A percentile compares a stretch with the other conserved stretches of the same genome.
Conservation (phyloP, 768 basidiomycete species). For the Suillus occidentalis region DNA sequence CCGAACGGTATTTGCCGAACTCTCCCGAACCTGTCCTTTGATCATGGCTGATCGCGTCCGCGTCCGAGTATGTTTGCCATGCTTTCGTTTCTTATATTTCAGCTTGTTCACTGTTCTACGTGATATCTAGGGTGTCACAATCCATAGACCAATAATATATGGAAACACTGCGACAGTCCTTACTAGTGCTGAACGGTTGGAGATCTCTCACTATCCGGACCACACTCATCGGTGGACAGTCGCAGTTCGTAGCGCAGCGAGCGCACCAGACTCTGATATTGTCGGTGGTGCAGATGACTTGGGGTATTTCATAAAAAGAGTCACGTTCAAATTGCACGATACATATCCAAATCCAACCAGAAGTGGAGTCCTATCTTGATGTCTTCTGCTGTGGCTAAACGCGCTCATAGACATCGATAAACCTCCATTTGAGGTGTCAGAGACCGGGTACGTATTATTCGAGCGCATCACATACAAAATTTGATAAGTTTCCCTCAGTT, state of each 20-base stretch:
- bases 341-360: constrained; percentile 90
- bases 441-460: constrained; percentile 71
- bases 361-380: constrained; percentile 53
- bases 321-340: constrained; percentile 97
- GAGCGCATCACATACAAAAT: background rate
- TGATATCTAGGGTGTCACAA: constrained; percentile 69
- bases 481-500: constrained; percentile 42
- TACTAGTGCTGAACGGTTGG: constrained; percentile 63
- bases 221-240: constrained; percentile 98
- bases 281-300: constrained; percentile 92
- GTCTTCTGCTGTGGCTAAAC: background rate
- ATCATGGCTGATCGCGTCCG: constrained; percentile 71
- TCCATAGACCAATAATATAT: constrained; percentile 91
- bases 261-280: constrained; percentile 65
- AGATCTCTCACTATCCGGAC: constrained; percentile 53
- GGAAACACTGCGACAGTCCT: constrained; percentile 89
- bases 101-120: constrained; percentile 12
- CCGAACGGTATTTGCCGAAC: constrained; percentile 40
- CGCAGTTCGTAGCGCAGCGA: constrained; percentile 86
- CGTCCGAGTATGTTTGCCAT: constrained; percentile 60
- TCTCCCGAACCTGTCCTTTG: constrained; percentile 40
- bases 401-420: constrained; percentile 74
- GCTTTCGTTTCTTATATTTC: constrained; percentile 11
- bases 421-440: constrained; percentile 91
- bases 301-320: constrained; percentile 90